Base-by-base conservation (phyloP, 2,329 filamentous ascomycete species). In the Alternaria sp. region DNA sequence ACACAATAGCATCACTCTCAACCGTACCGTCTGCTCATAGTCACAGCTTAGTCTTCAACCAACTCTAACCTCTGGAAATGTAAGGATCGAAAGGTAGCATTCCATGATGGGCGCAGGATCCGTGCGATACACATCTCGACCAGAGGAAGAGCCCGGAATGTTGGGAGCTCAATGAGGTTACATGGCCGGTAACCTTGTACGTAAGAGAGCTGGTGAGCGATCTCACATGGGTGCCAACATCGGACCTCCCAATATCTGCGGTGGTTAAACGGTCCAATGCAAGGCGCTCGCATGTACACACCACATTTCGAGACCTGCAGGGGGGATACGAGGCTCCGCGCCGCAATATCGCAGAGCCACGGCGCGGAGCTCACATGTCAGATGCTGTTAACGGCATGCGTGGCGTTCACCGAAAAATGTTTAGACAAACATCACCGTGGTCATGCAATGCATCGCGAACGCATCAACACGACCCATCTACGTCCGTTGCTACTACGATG, bases 401-500 rank as follows among this genome's bases (percentile, higher is more conserved):
- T 47, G n/a, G n/a, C 26, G 7, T 30, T 12, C 32, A 24, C 7
- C 36, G 28, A 39, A 39, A 39, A 38, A n/a, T 41, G 22, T 9
- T 18, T 22, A 5, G 8, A 14, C 8, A 8, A 38, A 16, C 20
- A 26, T 32, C 30, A 9, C 32, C 26, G 4, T 26, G 30, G 18
- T 14, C 34, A 34, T 20, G 20, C 32, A 26, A 14, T 16, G 16
- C 16, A 9, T 38, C 14, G 30, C 32, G 32, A 49, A 18, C 5
- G 2, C 34, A 32, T 36, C 20, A 36, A 38, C 32, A 38, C 20
- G 8, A 4, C 22, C 32, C 36, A 4, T 14, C 8, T 12, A 36
- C 24, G 28, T 38, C n/a, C 38, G 36, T 26, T 14, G 39, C 43
- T 32, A 59, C 43, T 32, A 59, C 18, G 41, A 59, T 30, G 57